Evolutionary conservation across 371 early-diverging fungal species (phyloP).

Genomic region (Chytridiales sp.): DNA sequence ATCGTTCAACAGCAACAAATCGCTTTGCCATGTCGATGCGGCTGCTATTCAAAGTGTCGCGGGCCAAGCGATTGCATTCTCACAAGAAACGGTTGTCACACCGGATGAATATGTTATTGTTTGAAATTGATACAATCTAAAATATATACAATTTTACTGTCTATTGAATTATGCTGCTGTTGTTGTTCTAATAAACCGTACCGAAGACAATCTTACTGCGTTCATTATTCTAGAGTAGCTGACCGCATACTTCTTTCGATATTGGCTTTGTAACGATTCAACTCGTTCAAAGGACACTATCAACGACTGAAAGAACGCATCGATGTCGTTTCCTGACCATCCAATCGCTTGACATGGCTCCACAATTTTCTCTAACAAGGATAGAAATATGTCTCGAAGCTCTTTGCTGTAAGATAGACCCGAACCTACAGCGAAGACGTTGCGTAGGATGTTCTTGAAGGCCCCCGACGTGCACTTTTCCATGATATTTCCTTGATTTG

Average conservation of each 20-base stretch:
- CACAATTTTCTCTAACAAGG: conserved; percentile 54
- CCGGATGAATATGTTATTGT: conserved; percentile 75
- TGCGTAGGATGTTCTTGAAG: conserved; percentile 42
- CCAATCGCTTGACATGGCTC: conserved; percentile 39
- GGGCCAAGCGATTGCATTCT: conserved; percentile 61
- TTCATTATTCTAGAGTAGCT: conserved; percentile 18
- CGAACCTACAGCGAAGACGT: conserved; percentile 51
- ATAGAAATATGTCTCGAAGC: conserved; percentile 53
- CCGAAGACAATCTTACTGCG: conserved; percentile 17
- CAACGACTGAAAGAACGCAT: conserved; percentile 19
- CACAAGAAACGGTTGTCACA: conserved; percentile 62
- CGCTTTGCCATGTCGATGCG: conserved; percentile 78
- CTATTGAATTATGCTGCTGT: conserved; percentile 1
- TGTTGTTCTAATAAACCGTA: not conserved
- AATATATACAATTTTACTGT: not conserved
- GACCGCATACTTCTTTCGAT: conserved; percentile 27
- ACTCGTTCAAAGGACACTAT: conserved; percentile 14
- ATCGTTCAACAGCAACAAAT: conserved; percentile 67
- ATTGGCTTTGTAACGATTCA: conserved; percentile 10
- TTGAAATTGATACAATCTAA: too few relatives aligned
- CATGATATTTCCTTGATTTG: conserved; percentile 7
- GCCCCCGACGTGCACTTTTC: conserved; percentile 37
- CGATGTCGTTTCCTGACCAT: conserved; percentile 32
- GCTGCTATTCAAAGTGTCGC: conserved; percentile 48
- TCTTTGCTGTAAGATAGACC: conserved; percentile 53